Evolutionary conservation across 2,329 filamentous ascomycete species (phyloP).

Genomic region (Epichloe glyceriae): DNA sequence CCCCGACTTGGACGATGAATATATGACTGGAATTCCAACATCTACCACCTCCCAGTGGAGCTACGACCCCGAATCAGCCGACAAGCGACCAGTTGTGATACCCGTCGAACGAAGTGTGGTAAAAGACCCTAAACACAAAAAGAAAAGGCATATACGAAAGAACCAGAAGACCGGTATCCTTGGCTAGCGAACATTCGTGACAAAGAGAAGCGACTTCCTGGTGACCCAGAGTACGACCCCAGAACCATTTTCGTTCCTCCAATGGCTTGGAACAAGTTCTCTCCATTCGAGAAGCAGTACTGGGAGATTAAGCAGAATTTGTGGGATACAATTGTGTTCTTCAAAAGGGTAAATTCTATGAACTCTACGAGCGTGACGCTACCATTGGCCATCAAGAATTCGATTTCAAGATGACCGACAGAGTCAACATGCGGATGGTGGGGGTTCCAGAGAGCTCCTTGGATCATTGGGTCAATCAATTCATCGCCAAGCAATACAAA

Average conservation of each 20-base stretch:
- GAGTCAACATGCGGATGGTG: constrained; percentile 99
- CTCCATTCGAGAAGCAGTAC: constrained; percentile 93
- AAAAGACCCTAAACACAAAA: constrained; percentile 30
- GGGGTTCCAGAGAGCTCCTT: constrained; percentile 91
- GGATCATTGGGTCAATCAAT: constrained; percentile 96
- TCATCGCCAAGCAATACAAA: constrained; percentile 95
- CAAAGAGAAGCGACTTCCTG: constrained; percentile 65
- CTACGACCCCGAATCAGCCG: constrained; percentile 37
- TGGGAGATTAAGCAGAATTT: constrained; percentile 99
- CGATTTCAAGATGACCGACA: constrained; percentile 91
- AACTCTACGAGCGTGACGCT: constrained; percentile 95
- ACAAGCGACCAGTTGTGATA: constrained; percentile 23
- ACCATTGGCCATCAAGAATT: constrained; percentile 94
- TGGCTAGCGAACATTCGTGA: constrained; percentile 84
- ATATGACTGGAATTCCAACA: constrained; percentile 42
- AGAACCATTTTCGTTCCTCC: constrained; percentile 85
- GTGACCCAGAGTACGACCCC: constrained; percentile 81
- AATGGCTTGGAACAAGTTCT: constrained; percentile 67
- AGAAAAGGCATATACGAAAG: constrained; percentile 63
- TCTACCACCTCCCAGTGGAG: constrained; percentile 79
- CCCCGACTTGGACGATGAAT: constrained; percentile 39
- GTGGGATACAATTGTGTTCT: constrained; percentile 96
- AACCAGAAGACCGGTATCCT: constrained; percentile 74
- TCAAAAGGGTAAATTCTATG: constrained; percentile 99
- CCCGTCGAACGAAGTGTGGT: constrained; percentile 16